A percentile compares a stretch with the other conserved stretches of the same genome.
Evolutionary conservation across 768 basidiomycete genomes (phyloP).

Genomic region (Naganishia friedmannii): DNA sequence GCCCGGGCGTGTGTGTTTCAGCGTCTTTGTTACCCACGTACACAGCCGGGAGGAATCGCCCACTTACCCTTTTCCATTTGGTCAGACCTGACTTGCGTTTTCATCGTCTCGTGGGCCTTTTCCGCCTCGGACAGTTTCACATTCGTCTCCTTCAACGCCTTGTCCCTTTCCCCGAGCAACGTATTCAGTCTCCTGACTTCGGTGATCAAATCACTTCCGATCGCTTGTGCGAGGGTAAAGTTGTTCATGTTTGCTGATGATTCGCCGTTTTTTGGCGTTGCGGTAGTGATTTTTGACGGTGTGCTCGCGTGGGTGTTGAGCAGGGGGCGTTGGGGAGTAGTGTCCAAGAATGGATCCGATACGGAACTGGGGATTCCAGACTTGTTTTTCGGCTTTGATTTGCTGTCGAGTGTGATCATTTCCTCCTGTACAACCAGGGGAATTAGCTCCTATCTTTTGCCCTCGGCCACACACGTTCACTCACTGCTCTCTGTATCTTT

Average conservation of each 20-base stretch:
- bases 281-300: slow-evolving; percentile 1
- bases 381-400: neutral
- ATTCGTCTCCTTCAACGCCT: slow-evolving; percentile 28
- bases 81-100: slow-evolving; percentile 39
- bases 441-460: slow-evolving; percentile 18
- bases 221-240: slow-evolving; percentile 16
- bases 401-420: slow-evolving; percentile 19
- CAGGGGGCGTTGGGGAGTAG: slow-evolving; percentile 2
- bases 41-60: neutral
- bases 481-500: slow-evolving; percentile 26
- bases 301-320: slow-evolving; percentile 17
- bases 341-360: slow-evolving; percentile 19
- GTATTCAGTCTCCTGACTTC: slow-evolving; percentile 23
- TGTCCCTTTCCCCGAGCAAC: slow-evolving; percentile 20
- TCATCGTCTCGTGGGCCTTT: slow-evolving; percentile 40
- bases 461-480: slow-evolving; percentile 13
- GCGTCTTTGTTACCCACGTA: neutral
- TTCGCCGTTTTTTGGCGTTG: slow-evolving; percentile 5
- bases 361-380: slow-evolving; percentile 4
- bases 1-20: too few relatives aligned
- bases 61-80: slow-evolving; percentile 45
- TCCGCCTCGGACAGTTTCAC: slow-evolving; percentile 22
- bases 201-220: slow-evolving; percentile 24
- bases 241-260: slow-evolving; percentile 9
- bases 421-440: neutral